Conservation (phyloP, 768 basidiomycete genomes). For the Gyrodon lividus region DNA sequence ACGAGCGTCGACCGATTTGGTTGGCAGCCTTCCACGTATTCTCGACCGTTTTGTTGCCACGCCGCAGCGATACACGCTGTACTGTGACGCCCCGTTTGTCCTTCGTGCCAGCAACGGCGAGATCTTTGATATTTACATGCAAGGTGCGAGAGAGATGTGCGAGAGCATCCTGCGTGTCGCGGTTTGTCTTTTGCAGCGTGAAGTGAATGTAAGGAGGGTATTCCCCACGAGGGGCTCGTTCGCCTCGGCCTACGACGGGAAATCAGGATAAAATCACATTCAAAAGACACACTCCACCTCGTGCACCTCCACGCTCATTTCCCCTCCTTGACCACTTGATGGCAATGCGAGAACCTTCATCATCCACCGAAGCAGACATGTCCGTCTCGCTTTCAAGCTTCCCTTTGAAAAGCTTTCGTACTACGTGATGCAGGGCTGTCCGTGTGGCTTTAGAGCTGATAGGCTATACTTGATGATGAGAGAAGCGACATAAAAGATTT, state of each 20-base stretch:
- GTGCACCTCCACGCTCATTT: constrained; percentile 44
- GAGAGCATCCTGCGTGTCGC: constrained; percentile 95
- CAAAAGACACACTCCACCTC: constrained; percentile 20
- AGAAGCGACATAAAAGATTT: constrained; percentile 15
- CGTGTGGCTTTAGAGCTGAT: constrained; percentile 80
- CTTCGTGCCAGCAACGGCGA: constrained; percentile 93
- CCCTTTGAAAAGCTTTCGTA: constrained; percentile 80
- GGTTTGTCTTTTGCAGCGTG: constrained; percentile 94
- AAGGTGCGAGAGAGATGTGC: constrained; percentile 74
- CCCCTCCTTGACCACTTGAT: constrained; percentile 74
- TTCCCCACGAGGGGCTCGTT: constrained; percentile 55
- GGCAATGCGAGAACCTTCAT: constrained; percentile 72
- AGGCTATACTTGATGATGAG: constrained; percentile 47
- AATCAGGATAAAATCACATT: background rate
- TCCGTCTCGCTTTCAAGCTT: constrained; percentile 86
- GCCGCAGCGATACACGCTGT: constrained; percentile 81
- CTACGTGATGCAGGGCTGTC: constrained; percentile 75
- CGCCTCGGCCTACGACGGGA: constrained; percentile 29
- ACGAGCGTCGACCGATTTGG: constrained; percentile 56
- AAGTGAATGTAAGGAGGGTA: constrained; percentile 93
- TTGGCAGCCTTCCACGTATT: constrained; percentile 86
- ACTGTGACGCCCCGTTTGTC: constrained; percentile 97
- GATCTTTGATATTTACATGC: constrained; percentile 75
- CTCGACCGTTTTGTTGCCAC: constrained; percentile 74
- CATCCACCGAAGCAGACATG: constrained; percentile 43